Conservation (phyloP, 2,329 filamentous ascomycete species). For the Madurella fahalii region DNA sequence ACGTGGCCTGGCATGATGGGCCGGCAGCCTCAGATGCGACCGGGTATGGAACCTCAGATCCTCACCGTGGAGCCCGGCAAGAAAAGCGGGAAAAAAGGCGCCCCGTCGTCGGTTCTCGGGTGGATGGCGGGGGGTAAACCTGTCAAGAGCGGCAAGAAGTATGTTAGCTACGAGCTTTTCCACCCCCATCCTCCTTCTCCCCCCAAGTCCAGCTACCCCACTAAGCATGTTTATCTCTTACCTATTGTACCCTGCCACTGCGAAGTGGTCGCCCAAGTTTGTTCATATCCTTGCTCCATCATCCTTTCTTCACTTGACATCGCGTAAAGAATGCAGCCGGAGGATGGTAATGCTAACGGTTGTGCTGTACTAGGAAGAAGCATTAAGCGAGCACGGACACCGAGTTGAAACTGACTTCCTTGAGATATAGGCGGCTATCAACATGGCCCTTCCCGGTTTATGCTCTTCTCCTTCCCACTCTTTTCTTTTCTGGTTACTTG, state of each 20-base stretch:
- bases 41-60: slow-evolving; percentile 16
- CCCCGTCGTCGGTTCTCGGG: slow-evolving; percentile 29
- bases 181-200: not conserved
- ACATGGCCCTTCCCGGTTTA: not conserved
- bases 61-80: slow-evolving; percentile 29
- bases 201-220: not conserved
- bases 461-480: slow-evolving; percentile 4
- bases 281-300: not conserved
- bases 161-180: slow-evolving; percentile 18
- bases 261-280: slow-evolving; percentile 2
- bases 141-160: slow-evolving; percentile 32
- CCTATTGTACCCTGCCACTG: not conserved
- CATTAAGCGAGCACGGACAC: slow-evolving; percentile 4
- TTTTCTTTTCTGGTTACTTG: slow-evolving; percentile 11
- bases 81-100: slow-evolving; percentile 22
- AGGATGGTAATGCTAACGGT: slow-evolving; percentile 5
- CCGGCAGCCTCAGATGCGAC: not conserved
- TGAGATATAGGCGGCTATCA: not conserved
- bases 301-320: not conserved
- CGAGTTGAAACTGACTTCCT: not conserved
- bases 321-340: not conserved
- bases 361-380: slow-evolving; percentile 11
- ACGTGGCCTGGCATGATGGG: not conserved
- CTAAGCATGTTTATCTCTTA: not conserved
- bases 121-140: slow-evolving; percentile 32